A percentile compares a stretch with the other conserved stretches of the same genome.
phyloP scores from a whole-genome alignment of 1,139 yeast genomes.

The Suhomyces coccinellae region DNA sequence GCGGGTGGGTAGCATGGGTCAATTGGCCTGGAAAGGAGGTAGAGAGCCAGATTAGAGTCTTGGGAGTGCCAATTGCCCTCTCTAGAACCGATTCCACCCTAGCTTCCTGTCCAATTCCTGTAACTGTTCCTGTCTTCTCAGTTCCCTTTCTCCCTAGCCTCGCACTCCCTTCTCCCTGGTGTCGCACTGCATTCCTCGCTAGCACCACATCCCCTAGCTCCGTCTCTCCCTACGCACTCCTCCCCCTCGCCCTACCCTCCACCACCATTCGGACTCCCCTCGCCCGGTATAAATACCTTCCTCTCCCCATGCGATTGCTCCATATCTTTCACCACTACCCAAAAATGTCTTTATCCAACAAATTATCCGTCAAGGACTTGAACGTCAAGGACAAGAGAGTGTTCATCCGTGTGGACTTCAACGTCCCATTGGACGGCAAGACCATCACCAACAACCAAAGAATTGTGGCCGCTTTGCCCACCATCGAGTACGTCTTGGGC shows the following conservation, averaged over 20 bases:
- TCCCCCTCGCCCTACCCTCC: too few relatives aligned
- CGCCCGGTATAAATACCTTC: conserved; percentile 9
- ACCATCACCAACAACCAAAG: conserved; percentile 98
- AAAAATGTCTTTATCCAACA: conserved; percentile 83
- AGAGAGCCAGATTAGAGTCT: too few relatives aligned
- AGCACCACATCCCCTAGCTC: too few relatives aligned
- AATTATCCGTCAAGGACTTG: conserved; percentile 88
- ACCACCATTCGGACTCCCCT: conserved; percentile 11
- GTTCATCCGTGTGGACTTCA: conserved; percentile 95
- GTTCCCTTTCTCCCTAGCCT: too few relatives aligned
- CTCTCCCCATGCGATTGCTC: conserved; percentile 3
- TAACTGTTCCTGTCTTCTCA: too few relatives aligned
- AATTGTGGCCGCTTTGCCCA: conserved; percentile 97
- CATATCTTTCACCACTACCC: conserved; percentile 1
- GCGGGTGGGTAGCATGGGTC: too few relatives aligned
- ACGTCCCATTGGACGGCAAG: conserved; percentile 94
- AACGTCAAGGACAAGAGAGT: conserved; percentile 86
- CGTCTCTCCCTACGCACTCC: neutral
- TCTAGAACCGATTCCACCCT: too few relatives aligned
- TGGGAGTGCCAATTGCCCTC: too few relatives aligned
- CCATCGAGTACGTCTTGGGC: conserved; percentile 88
- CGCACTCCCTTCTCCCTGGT: too few relatives aligned
- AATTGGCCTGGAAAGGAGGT: too few relatives aligned
- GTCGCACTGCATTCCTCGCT: too few relatives aligned
- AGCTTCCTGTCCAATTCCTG: too few relatives aligned